Evolutionary conservation across 2,329 filamentous ascomycete genomes (phyloP), one percentile per base, ranked within the genome.

Genomic region (Pseudogymnoascus sp.): DNA sequence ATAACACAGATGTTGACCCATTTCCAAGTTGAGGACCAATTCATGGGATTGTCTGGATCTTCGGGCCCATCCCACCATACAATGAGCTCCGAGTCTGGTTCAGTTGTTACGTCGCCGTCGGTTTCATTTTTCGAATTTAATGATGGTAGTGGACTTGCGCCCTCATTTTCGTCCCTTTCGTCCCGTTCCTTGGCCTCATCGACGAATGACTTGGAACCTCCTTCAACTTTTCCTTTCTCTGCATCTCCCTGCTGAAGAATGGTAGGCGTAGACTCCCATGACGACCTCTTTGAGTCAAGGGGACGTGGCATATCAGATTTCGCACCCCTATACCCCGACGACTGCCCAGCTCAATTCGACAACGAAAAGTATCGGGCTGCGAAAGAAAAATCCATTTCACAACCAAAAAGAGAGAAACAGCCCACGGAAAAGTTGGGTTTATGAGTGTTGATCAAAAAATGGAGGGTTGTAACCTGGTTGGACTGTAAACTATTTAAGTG

Each of bases 31-130:
- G 23, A n/a, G 1, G 68, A 50, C 70, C 70, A 72, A 29, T 70
- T 70, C 13, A 65, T 35, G 3, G 70, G 70, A 50, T 72, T 70
- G 2, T 67, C 69, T 1, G 67, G 64, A 62, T 72, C 70, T 40
- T 71, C 63, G 9, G 65, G 64, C 13, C 67, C 67, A 35, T 65
- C 56, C 69, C 68, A 70, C 21, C 63, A 60, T 0, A 67, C 59
- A 35, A 63, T 29, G 61, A 70, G 69, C 15, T 64, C 46, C 33
- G 70, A 65, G 10, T 66, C 65, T 35, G 53, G 60, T 40, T 67
- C 66, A 10, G 59, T 35, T 11, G 62, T 62, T 4, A 60, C 23
- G 4, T 64, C 62, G 23, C 68, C 4, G 15, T 26, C 11, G 75
- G 73, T 3, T 70, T 82, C 29, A 21, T 35, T 35, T 21, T 33